Conservation (phyloP, 768 basidiomycete species). For the Gymnopilus dilepis region DNA sequence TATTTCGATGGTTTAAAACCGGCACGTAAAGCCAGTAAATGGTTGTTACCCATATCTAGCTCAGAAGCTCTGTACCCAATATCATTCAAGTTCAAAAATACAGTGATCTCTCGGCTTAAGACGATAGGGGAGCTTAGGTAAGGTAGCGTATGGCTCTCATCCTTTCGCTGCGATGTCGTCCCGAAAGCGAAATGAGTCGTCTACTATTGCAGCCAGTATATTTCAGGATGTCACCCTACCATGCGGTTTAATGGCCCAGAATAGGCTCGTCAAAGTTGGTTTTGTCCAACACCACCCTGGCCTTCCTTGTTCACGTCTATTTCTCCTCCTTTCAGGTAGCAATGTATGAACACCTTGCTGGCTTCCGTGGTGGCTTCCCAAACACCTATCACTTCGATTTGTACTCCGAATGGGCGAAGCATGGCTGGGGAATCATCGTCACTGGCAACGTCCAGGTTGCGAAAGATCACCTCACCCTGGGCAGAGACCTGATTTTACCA, state of each 20-base stretch:
- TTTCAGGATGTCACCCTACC: constrained; percentile 37
- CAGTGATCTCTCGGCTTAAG: no score
- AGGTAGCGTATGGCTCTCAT: no score
- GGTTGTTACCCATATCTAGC: no score
- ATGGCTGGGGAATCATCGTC: constrained; percentile 87
- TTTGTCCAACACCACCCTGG: neutral
- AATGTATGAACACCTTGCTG: constrained; percentile 84
- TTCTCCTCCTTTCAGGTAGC: constrained; percentile 63
- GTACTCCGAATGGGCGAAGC: constrained; percentile 76
- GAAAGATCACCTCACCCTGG: constrained; percentile 65
- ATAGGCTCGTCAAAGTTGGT: constrained; percentile 60
- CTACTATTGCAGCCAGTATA: constrained; percentile 2
- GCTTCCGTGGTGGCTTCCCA: constrained; percentile 71
- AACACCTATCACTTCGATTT: constrained; percentile 65
- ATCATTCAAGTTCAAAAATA: no score
- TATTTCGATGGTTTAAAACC: no score
- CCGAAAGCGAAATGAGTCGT: no score
- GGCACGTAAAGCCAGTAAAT: no score
- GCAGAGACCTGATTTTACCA: constrained; percentile 74
- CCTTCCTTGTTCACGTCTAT: neutral
- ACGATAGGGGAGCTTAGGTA: no score
- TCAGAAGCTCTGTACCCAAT: no score
- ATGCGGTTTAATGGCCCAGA: constrained; percentile 46
- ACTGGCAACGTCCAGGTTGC: constrained; percentile 86
- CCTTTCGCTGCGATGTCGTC: no score